Conservation (phyloP, 2,329 filamentous ascomycete genomes). For the Beauveria australis region DNA sequence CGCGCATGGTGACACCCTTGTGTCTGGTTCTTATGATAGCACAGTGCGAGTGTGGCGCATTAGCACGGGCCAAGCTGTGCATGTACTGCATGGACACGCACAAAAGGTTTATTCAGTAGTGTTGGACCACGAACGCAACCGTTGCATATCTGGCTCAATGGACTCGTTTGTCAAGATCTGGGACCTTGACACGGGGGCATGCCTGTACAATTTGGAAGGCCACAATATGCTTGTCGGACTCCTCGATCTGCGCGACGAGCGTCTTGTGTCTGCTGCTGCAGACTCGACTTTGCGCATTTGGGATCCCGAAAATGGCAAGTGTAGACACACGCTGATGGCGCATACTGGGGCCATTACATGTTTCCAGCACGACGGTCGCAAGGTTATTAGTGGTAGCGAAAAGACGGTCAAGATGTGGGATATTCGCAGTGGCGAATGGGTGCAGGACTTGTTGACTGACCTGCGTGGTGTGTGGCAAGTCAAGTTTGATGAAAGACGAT, state of each 20-base stretch:
- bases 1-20: constrained; percentile 88
- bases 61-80: constrained; percentile 81
- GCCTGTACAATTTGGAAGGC: constrained; percentile 84
- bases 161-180: constrained; percentile 97
- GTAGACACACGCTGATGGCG: constrained; percentile 81
- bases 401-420: constrained; percentile 99
- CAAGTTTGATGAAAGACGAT: constrained; percentile 90
- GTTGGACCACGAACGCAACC: constrained; percentile 80
- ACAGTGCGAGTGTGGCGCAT: constrained; percentile 96
- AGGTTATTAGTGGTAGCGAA: constrained; percentile 94
- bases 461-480: constrained; percentile 98
- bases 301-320: constrained; percentile 89
- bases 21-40: constrained; percentile 94
- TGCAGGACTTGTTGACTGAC: constrained; percentile 87
- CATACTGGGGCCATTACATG: constrained; percentile 97
- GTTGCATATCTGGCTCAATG: constrained; percentile 97
- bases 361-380: constrained; percentile 94
- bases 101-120: constrained; percentile 98
- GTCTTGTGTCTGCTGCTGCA: constrained; percentile 87
- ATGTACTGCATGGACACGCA: constrained; percentile 76
- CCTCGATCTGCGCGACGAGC: constrained; percentile 79
- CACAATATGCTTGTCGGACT: constrained; percentile 88
- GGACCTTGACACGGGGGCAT: constrained; percentile 79
- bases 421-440: constrained; percentile 80
- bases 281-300: constrained; percentile 94